Percentiles rank a stretch among this genome's conserved stretches.
Evolutionary conservation across 169 alveolate genomes (phyloP).

Genomic region (Plasmodium coatneyi): DNA sequence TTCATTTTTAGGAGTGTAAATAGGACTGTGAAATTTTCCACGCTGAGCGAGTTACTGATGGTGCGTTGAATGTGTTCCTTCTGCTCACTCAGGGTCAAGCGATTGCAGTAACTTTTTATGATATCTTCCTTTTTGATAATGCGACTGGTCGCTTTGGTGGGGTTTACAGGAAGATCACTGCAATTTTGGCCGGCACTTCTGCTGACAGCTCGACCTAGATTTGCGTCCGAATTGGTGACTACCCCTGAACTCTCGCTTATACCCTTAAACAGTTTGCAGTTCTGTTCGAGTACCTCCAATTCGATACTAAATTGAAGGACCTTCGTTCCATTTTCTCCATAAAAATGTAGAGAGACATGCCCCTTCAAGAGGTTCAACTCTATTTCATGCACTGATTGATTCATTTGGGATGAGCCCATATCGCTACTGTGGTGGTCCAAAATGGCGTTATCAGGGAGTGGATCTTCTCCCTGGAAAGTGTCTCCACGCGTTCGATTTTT

Average conservation of each 20-base stretch:
- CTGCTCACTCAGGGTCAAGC: background rate
- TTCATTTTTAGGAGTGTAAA: conserved; percentile 54
- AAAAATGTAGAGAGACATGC: conserved; percentile 1
- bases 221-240: background rate
- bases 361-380: conserved; percentile 13
- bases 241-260: background rate
- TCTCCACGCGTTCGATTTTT: background rate
- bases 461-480: background rate
- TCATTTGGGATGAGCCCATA: background rate
- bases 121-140: conserved; percentile 33
- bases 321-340: conserved; percentile 4
- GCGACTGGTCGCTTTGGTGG: background rate
- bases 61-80: background rate
- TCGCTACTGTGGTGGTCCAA: background rate
- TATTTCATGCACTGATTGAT: conserved; percentile 10
- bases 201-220: background rate
- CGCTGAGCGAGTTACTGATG: background rate
- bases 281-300: background rate
- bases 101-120: background rate
- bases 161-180: background rate
- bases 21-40: conserved; percentile 19
- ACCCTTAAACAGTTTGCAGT: conserved; percentile 32
- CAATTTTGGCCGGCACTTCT: background rate
- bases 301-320: conserved; percentile 22
- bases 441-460: background rate